A percentile compares a stretch with the other conserved stretches of the same genome.
phyloP scores from a whole-genome alignment of 2,329 filamentous ascomycete genomes.

The Fusarium pilosicola region DNA sequence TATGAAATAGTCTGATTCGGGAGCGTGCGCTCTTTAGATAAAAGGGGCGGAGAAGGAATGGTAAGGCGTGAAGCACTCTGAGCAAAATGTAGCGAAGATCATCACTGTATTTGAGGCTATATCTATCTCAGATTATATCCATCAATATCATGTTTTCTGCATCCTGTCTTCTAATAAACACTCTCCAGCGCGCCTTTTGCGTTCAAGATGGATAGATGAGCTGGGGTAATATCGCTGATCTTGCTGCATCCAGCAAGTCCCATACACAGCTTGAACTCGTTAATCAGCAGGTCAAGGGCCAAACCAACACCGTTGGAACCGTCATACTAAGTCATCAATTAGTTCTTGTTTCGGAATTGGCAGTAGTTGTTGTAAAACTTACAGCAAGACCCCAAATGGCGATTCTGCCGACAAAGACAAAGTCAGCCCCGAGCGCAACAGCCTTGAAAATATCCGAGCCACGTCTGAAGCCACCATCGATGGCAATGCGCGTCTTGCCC shows the following conservation, averaged over 20 bases:
- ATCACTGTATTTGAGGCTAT: not conserved
- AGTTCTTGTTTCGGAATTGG: not conserved
- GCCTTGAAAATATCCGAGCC: slow-evolving; percentile 3
- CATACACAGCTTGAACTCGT: not conserved
- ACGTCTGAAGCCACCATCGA: not conserved
- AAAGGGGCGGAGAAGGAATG: not conserved
- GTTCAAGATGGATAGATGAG: not conserved
- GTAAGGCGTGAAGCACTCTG: too few relatives aligned
- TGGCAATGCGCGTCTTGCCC: not conserved
- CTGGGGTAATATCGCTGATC: not conserved
- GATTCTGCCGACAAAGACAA: not conserved
- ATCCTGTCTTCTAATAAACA: not conserved
- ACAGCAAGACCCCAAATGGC: not conserved
- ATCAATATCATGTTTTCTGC: too few relatives aligned
- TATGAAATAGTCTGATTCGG: too few relatives aligned
- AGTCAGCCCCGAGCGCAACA: not conserved
- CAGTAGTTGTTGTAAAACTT: too few relatives aligned
- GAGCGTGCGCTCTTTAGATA: accelerated
- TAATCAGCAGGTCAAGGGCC: not conserved
- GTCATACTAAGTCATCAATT: not conserved
- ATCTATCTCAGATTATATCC: not conserved
- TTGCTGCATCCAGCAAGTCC: not conserved
- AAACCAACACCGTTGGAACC: not conserved
- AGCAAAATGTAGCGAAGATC: too few relatives aligned
- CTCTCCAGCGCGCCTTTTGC: not conserved